A percentile compares a stretch with the other conserved stretches of the same genome.
phyloP scores from a whole-genome alignment of 345 rosid species.

The Populus alba region DNA sequence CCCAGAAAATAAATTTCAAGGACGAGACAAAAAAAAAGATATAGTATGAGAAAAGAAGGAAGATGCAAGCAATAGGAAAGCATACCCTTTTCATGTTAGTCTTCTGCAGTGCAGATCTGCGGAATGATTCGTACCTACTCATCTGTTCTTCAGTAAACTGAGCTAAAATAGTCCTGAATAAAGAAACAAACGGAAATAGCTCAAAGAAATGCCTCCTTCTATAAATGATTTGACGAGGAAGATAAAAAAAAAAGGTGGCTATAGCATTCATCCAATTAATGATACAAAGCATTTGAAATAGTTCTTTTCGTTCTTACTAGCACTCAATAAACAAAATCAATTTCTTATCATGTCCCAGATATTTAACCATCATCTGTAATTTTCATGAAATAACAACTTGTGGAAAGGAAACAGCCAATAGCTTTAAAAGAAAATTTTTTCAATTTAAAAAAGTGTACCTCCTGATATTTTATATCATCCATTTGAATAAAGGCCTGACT shows the following conservation, averaged over 20 bases:
- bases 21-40: background rate
- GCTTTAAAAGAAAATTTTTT: background rate
- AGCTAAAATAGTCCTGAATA: conserved; percentile 63
- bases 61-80: background rate
- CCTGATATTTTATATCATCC: background rate
- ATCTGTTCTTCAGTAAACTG: conserved; percentile 81
- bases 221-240: background rate
- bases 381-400: background rate
- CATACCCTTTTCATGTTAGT: conserved; percentile 86
- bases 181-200: background rate
- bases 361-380: background rate
- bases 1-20: background rate
- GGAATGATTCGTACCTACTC: conserved; percentile 87
- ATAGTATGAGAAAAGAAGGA: background rate
- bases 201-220: background rate
- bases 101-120: conserved; percentile 95
- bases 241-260: background rate
- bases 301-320: background rate
- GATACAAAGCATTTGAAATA: background rate
- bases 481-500: background rate
- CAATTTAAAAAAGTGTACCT: background rate
- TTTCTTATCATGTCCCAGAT: background rate
- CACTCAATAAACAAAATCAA: background rate
- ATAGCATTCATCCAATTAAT: background rate
- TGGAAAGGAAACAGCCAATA: no score